A percentile compares a stretch with the other conserved stretches of the same genome.
phyloP scores from a whole-genome alignment of 345 rosid genomes.

The Moricandia arvensis region DNA sequence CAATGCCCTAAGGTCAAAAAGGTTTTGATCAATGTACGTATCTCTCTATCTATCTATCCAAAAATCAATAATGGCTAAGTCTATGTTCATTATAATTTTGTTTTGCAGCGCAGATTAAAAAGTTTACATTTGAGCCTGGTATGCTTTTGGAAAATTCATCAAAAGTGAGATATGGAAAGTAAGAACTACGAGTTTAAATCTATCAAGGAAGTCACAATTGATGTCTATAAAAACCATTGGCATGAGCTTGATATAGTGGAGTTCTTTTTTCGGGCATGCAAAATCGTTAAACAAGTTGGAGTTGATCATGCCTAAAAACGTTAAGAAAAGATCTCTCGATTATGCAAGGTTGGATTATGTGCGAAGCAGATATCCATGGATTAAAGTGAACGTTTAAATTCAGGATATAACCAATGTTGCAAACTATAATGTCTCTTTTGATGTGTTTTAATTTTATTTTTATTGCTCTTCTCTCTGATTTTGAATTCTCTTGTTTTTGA shows the following conservation, averaged over 20 bases:
- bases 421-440: not conserved
- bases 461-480: not conserved
- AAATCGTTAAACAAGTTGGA: too few species aligned
- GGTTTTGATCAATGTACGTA: not conserved
- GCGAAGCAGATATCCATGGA: not conserved
- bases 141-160: not conserved
- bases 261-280: too few species aligned
- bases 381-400: not conserved
- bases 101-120: not conserved
- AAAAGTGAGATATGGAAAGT: not conserved
- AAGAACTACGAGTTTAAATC: not conserved
- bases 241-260: conserved; percentile 5
- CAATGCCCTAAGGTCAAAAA: not conserved
- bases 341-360: not conserved
- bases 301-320: too few species aligned
- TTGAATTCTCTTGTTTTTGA: not conserved
- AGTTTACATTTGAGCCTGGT: conserved; percentile 16
- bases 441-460: not conserved
- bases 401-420: not conserved
- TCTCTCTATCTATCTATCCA: not conserved
- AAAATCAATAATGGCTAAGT: not conserved
- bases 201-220: conserved; percentile 1
- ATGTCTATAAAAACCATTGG: conserved; percentile 5
- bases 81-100: not conserved
- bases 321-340: too few species aligned